Base-by-base conservation (phyloP, 2,329 filamentous ascomycete species). In the Ciborinia camelliae region DNA sequence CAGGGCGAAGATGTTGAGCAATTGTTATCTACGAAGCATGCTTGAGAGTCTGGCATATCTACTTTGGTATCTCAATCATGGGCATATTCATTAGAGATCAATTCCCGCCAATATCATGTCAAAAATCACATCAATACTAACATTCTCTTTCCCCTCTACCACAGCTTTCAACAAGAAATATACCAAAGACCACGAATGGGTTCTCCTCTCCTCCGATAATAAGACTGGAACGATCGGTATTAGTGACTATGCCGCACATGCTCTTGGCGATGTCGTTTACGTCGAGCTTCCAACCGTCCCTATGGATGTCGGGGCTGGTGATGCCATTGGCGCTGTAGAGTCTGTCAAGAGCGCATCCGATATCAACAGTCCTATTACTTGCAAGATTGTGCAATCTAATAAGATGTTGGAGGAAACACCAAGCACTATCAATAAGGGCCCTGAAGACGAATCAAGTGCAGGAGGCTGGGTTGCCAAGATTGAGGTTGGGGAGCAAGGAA, bases 321-420 rank as follows among this genome's bases (percentile, higher is more conserved):
- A 98, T 75, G 84, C 90, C 69, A 90, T 98, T 71, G 95, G 95
- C 71, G 92, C 94, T 67, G 94, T 99, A 72, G 95, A 99, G 82
- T 97, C 92, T 3, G 95, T 99, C 78, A 99, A 99, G 84, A 95
- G 90, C 68, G 95, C 95, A n/a, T 94, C 91, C 69, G 95, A 99
- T 77, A 97, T 99, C 82, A 90, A 97, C 80, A 88, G 92, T 18
- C 95, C 95, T 23, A 85, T 97, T 70, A 80, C 84, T 61, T 94
- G 94, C 75, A 90, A 81, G 71, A 86, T 99, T 67, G 83, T 86
- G 45, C 85, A 89, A 74, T 82, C 88, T 73, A 99, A 99, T 81
- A 75, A 75, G 14, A 75, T 81, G 66, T 84, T 99, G 68, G 90
- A 96, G 78, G 89, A 95, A 77, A 93, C 90, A 81, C 94, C 95